These are phyloP conservation scores for Alternaria consortialis DNA, from an alignment of 2,329 filamentous ascomycete genomes.

Conservation along the genomic window DNA sequence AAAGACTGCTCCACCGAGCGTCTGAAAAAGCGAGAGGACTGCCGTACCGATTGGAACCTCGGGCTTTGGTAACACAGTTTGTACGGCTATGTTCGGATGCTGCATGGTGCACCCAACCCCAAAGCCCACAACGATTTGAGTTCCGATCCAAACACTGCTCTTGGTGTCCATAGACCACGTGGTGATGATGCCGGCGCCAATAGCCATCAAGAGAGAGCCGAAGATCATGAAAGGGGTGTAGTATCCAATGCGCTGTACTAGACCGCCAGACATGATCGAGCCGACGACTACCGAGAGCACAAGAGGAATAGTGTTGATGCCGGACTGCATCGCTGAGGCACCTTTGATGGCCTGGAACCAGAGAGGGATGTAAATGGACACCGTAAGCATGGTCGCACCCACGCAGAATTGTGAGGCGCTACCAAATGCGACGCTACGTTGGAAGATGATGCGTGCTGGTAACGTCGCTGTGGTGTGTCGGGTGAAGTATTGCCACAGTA, in stretches of 20 bases:
- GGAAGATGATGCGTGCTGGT: constrained; percentile 53
- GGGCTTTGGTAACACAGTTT: constrained; percentile 50
- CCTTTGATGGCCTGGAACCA: constrained; percentile 61
- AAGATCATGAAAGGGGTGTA: constrained; percentile 59
- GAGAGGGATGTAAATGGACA: constrained; percentile 53
- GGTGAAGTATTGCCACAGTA: constrained; percentile 50
- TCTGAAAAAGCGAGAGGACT: constrained; percentile 56
- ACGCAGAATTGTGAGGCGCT: constrained; percentile 54
- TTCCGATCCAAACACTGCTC: constrained; percentile 45
- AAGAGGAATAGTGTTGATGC: constrained; percentile 57
- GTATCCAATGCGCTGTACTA: constrained; percentile 55
- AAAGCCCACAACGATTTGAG: constrained; percentile 40
- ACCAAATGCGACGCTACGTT: constrained; percentile 54
- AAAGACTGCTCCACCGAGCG: constrained; percentile 57
- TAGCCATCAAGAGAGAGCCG: constrained; percentile 51
- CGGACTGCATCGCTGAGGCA: constrained; percentile 54
- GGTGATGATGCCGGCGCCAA: constrained; percentile 56
- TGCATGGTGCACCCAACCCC: constrained; percentile 58
- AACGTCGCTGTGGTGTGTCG: constrained; percentile 54
- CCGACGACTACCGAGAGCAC: constrained; percentile 55
- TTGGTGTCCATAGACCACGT: constrained; percentile 50
- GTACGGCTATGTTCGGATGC: constrained; percentile 56
- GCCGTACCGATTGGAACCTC: constrained; percentile 57
- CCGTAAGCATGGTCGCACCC: constrained; percentile 49
- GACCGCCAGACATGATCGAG: constrained; percentile 52